Conservation (phyloP, 257 asterid species). For the Galeopsis tetrahit region DNA sequence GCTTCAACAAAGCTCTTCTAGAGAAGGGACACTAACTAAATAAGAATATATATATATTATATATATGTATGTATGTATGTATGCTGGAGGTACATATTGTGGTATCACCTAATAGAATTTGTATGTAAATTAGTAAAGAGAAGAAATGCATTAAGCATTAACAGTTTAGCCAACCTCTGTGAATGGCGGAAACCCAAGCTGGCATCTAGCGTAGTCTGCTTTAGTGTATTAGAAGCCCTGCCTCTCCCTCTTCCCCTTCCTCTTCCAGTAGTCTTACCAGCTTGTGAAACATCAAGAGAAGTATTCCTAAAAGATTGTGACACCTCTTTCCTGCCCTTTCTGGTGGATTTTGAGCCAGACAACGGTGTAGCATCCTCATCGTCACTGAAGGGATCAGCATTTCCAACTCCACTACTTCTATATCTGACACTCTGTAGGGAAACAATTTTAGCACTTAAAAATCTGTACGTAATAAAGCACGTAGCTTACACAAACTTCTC, state of each 20-base stretch:
- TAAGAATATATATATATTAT: background rate
- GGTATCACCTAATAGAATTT: conserved; percentile 3
- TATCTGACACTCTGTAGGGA: conserved; percentile 52
- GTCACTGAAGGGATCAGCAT: conserved; percentile 78
- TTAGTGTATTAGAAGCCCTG: conserved; percentile 64
- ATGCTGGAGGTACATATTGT: background rate
- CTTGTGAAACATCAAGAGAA: conserved; percentile 58
- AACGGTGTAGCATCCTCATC: conserved; percentile 67
- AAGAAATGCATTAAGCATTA: conserved; percentile 20
- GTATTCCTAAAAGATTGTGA: too few relatives aligned
- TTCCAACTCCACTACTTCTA: conserved; percentile 53
- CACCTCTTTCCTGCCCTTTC: conserved; percentile 60
- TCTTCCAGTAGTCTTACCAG: conserved; percentile 70
- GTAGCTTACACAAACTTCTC: conserved; percentile 24
- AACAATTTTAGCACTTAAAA: conserved; percentile 23
- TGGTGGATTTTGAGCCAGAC: conserved; percentile 60
- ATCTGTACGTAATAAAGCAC: conserved; percentile 18
- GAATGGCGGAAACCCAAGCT: conserved; percentile 77
- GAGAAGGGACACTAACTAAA: conserved; percentile 11
- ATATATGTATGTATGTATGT: background rate
- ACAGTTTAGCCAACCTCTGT: conserved; percentile 63
- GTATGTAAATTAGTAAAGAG: conserved; percentile 2
- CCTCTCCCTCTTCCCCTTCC: conserved; percentile 79
- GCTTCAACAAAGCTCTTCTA: conserved; percentile 18
- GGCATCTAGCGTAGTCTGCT: conserved; percentile 94